These are phyloP conservation scores for Coniochaeta ligniaria DNA, from an alignment of 2,329 filamentous ascomycete species.

Conservation along the genomic window DNA sequence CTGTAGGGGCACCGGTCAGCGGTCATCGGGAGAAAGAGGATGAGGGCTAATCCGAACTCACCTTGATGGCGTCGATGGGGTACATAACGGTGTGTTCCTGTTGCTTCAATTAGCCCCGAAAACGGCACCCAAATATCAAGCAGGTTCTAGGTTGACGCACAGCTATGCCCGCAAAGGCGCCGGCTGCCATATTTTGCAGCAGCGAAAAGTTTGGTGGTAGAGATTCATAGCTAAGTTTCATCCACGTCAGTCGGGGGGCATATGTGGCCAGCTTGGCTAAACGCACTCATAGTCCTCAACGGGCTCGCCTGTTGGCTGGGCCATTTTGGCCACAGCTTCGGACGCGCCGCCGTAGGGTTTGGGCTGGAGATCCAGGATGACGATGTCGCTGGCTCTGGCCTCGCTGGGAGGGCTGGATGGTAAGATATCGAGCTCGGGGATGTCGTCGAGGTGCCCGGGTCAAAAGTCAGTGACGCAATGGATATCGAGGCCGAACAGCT, in stretches of 20 bases:
- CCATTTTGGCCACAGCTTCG: conserved; percentile 62
- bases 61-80: conserved; percentile 95
- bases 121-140: conserved; percentile 8
- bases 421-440: conserved; percentile 4
- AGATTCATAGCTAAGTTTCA: conserved; percentile 67
- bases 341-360: conserved; percentile 55
- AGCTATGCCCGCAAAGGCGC: conserved; percentile 93
- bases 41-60: conserved; percentile 29
- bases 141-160: conserved; percentile 41
- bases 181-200: conserved; percentile 88
- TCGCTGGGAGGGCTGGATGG: background rate
- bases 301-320: conserved; percentile 58
- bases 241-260: conserved; percentile 13
- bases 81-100: conserved; percentile 99
- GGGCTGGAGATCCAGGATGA: conserved; percentile 58
- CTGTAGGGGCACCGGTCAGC: conserved; percentile 37
- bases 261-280: background rate
- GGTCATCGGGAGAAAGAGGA: background rate
- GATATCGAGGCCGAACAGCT: background rate
- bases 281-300: conserved; percentile 62
- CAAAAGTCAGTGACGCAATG: conserved; percentile 7
- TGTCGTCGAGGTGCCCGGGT: background rate
- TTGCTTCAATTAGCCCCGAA: background rate
- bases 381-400: conserved; percentile 19
- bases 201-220: conserved; percentile 92